A percentile compares a stretch with the other conserved stretches of the same genome.
These are phyloP conservation scores for Teratosphaeria viscida DNA, from an alignment of 2,329 filamentous ascomycete species.

Conservation along the genomic window DNA sequence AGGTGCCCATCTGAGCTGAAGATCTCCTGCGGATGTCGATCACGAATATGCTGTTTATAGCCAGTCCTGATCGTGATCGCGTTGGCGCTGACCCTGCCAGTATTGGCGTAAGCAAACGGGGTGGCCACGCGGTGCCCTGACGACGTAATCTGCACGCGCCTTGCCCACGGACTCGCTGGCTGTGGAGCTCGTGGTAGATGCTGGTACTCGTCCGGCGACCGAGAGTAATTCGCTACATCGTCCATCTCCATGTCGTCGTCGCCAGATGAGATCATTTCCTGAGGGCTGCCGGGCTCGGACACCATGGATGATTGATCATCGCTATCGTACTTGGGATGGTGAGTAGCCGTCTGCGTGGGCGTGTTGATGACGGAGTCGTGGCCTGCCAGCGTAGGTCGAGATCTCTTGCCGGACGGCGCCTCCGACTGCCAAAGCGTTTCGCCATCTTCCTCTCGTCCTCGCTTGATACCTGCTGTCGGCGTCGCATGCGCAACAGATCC, in stretches of 20 bases:
- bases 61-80: constrained; percentile 10
- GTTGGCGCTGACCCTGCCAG: constrained; percentile 11
- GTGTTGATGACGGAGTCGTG: constrained; percentile 22
- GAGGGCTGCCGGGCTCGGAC: constrained; percentile 23
- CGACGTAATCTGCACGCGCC: constrained; percentile 10
- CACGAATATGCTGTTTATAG: constrained; percentile 17
- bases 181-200: constrained; percentile 3
- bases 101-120: constrained; percentile 9
- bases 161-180: constrained; percentile 11
- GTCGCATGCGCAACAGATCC: not conserved
- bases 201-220: constrained; percentile 10
- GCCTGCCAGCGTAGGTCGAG: constrained; percentile 2
- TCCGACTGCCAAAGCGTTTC: not conserved
- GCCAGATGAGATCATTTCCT: constrained; percentile 16
- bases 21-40: constrained; percentile 23
- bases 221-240: constrained; percentile 11
- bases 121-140: constrained; percentile 13
- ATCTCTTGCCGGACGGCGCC: not conserved
- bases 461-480: not conserved
- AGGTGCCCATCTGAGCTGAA: constrained; percentile 17
- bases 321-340: constrained; percentile 22
- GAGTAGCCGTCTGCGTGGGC: constrained; percentile 8
- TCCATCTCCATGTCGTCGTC: constrained; percentile 16
- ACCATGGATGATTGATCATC: constrained; percentile 22
- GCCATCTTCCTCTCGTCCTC: not conserved